These are phyloP conservation scores for Penicillium robsamsonii DNA, from an alignment of 495 filamentous ascomycete genomes.

Conservation along the genomic window DNA sequence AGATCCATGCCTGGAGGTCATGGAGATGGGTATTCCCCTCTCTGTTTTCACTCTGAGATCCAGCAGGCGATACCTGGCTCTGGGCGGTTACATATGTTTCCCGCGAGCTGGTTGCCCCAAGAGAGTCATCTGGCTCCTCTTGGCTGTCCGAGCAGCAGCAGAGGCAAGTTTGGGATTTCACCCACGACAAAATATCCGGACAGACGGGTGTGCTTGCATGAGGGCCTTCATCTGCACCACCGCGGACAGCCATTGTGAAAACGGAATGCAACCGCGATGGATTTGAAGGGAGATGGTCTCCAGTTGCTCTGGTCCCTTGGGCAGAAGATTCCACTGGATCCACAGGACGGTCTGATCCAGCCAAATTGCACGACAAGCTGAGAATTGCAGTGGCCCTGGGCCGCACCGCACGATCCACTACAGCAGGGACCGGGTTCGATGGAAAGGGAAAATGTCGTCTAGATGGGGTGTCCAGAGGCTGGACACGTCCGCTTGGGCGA, in stretches of 20 bases:
- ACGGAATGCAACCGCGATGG: slow-evolving; percentile 8
- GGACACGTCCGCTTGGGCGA: not conserved
- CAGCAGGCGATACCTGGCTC: slow-evolving; percentile 17
- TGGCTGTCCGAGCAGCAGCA: slow-evolving; percentile 19
- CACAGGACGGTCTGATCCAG: slow-evolving; percentile 6
- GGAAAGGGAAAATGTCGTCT: not conserved
- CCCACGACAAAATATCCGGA: slow-evolving; percentile 9
- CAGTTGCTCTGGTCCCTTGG: not conserved
- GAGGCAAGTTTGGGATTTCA: slow-evolving; percentile 17
- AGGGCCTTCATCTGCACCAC: not conserved
- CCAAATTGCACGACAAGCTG: slow-evolving; percentile 6
- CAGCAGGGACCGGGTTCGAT: slow-evolving; percentile 2
- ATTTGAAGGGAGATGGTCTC: not conserved
- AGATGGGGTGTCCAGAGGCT: not conserved
- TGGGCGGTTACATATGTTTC: slow-evolving; percentile 36
- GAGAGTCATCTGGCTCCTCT: slow-evolving; percentile 9
- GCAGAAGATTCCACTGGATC: not conserved
- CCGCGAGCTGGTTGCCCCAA: slow-evolving; percentile 18
- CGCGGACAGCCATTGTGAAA: not conserved
- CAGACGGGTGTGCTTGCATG: not conserved
- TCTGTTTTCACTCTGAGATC: not conserved
- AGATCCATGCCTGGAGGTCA: slow-evolving; percentile 4
- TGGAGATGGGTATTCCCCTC: not conserved
- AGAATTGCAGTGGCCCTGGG: slow-evolving; percentile 9
- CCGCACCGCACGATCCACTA: not conserved